Percentiles rank a stretch among this genome's conserved stretches.
phyloP scores from a whole-genome alignment of 441 rosid genomes.

The Euphorbia neoarborescens region DNA sequence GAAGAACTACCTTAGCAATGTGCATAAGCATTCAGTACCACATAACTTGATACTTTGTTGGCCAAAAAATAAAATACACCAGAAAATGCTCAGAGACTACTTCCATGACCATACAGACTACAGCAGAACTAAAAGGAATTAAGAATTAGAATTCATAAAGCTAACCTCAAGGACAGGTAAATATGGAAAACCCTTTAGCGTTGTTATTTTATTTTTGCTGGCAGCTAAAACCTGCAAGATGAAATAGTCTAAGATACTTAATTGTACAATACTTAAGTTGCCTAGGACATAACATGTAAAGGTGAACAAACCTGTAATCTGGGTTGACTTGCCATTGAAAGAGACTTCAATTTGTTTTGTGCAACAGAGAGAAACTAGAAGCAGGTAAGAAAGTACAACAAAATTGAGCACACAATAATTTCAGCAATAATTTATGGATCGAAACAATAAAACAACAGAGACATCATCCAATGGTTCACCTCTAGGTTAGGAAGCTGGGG shows the following conservation, averaged over 20 bases:
- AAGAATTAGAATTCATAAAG: slow-evolving; percentile 6
- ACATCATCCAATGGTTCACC: slow-evolving; percentile 39
- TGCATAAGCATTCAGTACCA: neutral
- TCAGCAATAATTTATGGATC: slow-evolving; percentile 11
- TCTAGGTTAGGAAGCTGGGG: slow-evolving; percentile 96
- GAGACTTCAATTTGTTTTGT: slow-evolving; percentile 90
- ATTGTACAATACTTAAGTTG: slow-evolving; percentile 14
- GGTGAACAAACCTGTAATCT: slow-evolving; percentile 70
- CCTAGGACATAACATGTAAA: slow-evolving; percentile 16
- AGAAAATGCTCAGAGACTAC: neutral
- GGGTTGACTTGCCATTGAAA: slow-evolving; percentile 98
- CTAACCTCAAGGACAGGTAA: slow-evolving; percentile 91
- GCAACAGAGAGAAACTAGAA: slow-evolving; percentile 95
- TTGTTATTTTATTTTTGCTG: slow-evolving; percentile 89
- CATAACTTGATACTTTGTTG: neutral
- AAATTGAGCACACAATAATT: slow-evolving; percentile 3
- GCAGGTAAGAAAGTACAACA: slow-evolving; percentile 7
- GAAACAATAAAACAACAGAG: slow-evolving; percentile 12
- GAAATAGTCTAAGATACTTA: slow-evolving; percentile 9
- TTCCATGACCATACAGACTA: neutral
- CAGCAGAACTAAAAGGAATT: neutral
- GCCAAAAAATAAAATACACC: neutral
- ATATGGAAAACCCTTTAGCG: slow-evolving; percentile 83
- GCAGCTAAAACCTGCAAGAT: slow-evolving; percentile 84
- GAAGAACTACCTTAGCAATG: neutral